Evolutionary conservation across 176 grass and related monocot species (phyloP).

Genomic region (Triticum aestivum): DNA sequence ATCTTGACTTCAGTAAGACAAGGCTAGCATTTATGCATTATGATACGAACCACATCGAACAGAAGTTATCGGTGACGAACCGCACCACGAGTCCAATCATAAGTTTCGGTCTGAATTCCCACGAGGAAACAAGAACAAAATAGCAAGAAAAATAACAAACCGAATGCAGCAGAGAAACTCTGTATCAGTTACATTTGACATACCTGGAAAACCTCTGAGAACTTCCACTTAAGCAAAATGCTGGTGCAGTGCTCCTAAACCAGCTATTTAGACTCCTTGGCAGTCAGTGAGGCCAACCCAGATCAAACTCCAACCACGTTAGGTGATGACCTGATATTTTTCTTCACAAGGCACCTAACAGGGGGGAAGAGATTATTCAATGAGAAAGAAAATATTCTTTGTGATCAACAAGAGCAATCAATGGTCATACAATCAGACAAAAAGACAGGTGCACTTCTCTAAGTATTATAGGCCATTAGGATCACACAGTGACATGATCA

Average conservation of each 20-base stretch:
- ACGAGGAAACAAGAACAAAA: neutral
- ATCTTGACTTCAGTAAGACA: neutral
- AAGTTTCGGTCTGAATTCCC: neutral
- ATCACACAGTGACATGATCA: constrained; percentile 3
- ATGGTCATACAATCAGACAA: constrained; percentile 11
- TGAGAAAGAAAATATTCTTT: neutral
- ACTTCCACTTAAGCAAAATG: neutral
- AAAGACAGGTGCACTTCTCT: constrained; percentile 5
- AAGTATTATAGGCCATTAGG: neutral
- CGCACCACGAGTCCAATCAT: neutral
- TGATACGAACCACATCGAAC: neutral
- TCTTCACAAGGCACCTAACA: constrained; percentile 5
- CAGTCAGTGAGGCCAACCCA: constrained; percentile 18
- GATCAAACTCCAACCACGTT: neutral
- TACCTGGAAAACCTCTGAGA: constrained; percentile 3
- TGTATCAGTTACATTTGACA: neutral
- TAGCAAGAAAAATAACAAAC: neutral
- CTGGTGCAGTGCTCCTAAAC: neutral
- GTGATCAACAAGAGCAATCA: neutral
- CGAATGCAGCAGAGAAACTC: neutral
- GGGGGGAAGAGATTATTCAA: neutral
- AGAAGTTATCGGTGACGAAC: neutral
- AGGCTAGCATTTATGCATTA: neutral
- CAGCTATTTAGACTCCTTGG: neutral
- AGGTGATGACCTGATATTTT: neutral